A percentile compares a stretch with the other conserved stretches of the same genome.
These are phyloP conservation scores for Zopfia rhizophila DNA, from an alignment of 2,329 filamentous ascomycete genomes.

Conservation along the genomic window DNA sequence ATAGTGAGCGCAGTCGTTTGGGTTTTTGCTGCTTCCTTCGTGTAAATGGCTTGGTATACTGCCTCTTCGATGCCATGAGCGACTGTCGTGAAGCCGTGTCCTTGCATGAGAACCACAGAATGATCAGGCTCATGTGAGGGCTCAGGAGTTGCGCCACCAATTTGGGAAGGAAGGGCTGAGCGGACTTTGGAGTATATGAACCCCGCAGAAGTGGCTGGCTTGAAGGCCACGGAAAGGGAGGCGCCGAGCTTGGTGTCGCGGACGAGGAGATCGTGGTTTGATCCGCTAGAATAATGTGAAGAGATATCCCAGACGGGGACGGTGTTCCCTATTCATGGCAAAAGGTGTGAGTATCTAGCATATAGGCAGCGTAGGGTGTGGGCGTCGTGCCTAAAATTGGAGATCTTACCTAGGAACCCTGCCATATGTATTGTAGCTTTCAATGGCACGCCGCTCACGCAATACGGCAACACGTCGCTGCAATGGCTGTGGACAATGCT, in stretches of 20 bases:
- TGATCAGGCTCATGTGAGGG: constrained; percentile 46
- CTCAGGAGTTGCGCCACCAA: constrained; percentile 42
- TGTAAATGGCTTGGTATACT: constrained; percentile 59
- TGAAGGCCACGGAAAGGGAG: constrained; percentile 49
- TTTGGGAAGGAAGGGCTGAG: constrained; percentile 46
- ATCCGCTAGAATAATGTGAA: constrained; percentile 37
- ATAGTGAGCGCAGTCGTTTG: constrained; percentile 52
- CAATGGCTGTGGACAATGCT: constrained; percentile 57
- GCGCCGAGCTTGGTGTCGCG: constrained; percentile 42
- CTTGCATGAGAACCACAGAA: constrained; percentile 53
- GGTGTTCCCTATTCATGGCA: constrained; percentile 34
- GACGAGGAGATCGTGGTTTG: constrained; percentile 50
- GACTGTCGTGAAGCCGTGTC: constrained; percentile 58
- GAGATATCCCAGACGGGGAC: constrained; percentile 51
- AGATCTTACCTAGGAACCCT: constrained; percentile 55
- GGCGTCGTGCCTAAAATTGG: too few relatives aligned
- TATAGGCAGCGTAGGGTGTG: too few relatives aligned
- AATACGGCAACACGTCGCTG: constrained; percentile 56
- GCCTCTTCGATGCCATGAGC: constrained; percentile 56
- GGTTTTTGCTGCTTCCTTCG: constrained; percentile 50
- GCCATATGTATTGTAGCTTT: constrained; percentile 54
- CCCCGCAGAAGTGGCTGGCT: constrained; percentile 48
- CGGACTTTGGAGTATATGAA: constrained; percentile 52
- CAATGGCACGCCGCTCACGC: constrained; percentile 53
- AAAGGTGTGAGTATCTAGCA: too few relatives aligned